These are phyloP conservation scores for Ambispora gerdemannii DNA, from an alignment of 192 early-diverging fungal species.

Conservation along the genomic window DNA sequence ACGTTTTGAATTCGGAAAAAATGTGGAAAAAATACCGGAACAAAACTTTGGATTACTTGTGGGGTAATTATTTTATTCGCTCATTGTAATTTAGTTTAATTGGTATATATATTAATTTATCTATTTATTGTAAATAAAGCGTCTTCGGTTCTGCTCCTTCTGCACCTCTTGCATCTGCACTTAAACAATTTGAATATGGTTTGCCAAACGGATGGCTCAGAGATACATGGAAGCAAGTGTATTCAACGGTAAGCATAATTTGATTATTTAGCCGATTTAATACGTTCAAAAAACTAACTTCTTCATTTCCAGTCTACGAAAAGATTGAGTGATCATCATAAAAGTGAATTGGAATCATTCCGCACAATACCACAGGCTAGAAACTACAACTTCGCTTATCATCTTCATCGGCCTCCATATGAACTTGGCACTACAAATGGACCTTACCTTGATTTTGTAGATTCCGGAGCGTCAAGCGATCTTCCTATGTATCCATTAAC, in stretches of 20 bases:
- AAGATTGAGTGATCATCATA: neutral
- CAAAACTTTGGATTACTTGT: constrained; percentile 62
- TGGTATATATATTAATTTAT: neutral
- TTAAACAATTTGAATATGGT: constrained; percentile 43
- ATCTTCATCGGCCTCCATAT: constrained; percentile 56
- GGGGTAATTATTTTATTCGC: constrained; percentile 40
- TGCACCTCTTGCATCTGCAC: constrained; percentile 50
- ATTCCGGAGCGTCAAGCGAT: constrained; percentile 80
- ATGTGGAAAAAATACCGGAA: constrained; percentile 62
- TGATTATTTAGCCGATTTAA: too few species aligned
- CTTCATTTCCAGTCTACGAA: too few species aligned
- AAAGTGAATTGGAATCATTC: neutral
- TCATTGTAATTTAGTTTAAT: neutral
- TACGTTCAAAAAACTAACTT: too few species aligned
- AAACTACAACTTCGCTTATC: constrained; percentile 61
- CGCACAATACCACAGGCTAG: constrained; percentile 47
- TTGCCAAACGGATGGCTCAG: constrained; percentile 10
- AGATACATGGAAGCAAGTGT: neutral
- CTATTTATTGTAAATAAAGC: constrained; percentile 3
- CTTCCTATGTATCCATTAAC: constrained; percentile 73
- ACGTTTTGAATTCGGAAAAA: constrained; percentile 61
- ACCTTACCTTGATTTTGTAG: constrained; percentile 46
- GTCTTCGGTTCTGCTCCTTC: constrained; percentile 51
- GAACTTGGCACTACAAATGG: constrained; percentile 14
- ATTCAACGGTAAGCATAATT: constrained; percentile 3